Evolutionary conservation across 495 filamentous ascomycete genomes (phyloP), one percentile per base, ranked within the genome.

Genomic region (Hypoxylon rickii): DNA sequence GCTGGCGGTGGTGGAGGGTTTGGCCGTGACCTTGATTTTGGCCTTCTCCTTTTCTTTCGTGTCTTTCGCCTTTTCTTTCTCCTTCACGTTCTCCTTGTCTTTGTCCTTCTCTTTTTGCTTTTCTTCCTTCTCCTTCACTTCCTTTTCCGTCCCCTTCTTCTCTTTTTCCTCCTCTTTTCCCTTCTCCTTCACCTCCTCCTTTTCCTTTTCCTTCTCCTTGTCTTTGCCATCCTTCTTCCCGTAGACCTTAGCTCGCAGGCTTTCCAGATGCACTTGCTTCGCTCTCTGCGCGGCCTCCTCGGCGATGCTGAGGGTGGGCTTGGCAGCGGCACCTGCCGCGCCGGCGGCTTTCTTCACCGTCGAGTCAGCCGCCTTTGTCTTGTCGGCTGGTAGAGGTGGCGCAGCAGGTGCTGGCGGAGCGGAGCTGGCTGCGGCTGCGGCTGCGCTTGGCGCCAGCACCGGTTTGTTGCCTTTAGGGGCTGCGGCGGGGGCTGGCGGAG

Each of bases 201-300:
- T 7, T 12, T 34, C 3, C 32, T 34, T 7, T 12, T 34, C 7
- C 32, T 13, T 7, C 32, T 34, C 7, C 32, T 13, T 7, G 7
- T 13, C 32, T n/a, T 34, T 29, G 24, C 10, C 62, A 21, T 66
- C 66, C 18, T 65, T 71, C 44, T 70, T 76, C 21, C 64, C 65
- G 43, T 70, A 50, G 17, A 71, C 71, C 39, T 73, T 72, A 26
- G 73, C 74, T 19, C 76, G 67, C 33, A 77, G 59, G 44, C 55
- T 61, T 3, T 78, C 68, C 32, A 77, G 66, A n/a, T 70, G 71
- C 22, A 74, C 64, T 50, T 83, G 70, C 64, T 82, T 80, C 4
- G 78, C 81, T 67, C 85, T 89, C 51, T 81, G 72, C 0, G 88
- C 88, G 11, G 88, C 89, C 63, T 90, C 86, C 50, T 84, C 76